Evolutionary conservation across 208 protist species (phyloP), one percentile per base, ranked within the genome.

Genomic region (Porcisia hertigi): DNA sequence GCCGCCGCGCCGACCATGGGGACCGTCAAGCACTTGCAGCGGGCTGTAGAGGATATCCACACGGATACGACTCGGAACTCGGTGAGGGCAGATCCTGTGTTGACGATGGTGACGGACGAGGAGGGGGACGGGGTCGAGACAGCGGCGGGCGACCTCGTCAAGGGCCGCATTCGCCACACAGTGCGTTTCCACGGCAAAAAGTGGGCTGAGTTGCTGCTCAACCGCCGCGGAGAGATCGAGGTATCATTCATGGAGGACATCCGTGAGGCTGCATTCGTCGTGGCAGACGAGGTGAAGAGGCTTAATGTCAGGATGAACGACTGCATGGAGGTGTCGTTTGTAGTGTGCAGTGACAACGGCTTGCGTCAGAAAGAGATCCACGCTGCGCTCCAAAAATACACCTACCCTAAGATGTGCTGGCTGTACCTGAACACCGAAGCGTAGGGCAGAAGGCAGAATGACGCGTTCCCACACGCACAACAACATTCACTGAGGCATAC

Each of bases 101-200:
- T 20, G 18, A 66, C 9, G 45, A 49, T 49, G n/a, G n/a, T 64
- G 34, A 9, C n/a, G 11, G 63, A 34, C n/a, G 52, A 47, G 49
- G 43, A 14, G 43, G n/a, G 7, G 55, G 55, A 34, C 0, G 69
- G 9, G 8, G 76, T 36, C 14, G 41, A 75, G 36, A 53, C 25
- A 43, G 64, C 57, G 20, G 62, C 66, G 25, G 77, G 73, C 39
- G 73, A 43, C 67, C 1, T 55, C 16, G 69, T 73, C 8, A 54
- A 66, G 52, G 59, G 72, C 72, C 83, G 85, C 69, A 84, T 80
- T 1, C 84, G 81, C 67, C 86, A 93, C 80, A 86, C 77, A 23
- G 77, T 91, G 54, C 86, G 80, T 69, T 93, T 93, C 76, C 86
- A 81, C 73, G 88, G 88, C 45, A 60, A 64, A n/a, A 72, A 75